Percentiles rank a stretch among this genome's conserved stretches.
These are phyloP conservation scores for Metarhizium album DNA, from an alignment of 2,329 filamentous ascomycete species.

Conservation along the genomic window DNA sequence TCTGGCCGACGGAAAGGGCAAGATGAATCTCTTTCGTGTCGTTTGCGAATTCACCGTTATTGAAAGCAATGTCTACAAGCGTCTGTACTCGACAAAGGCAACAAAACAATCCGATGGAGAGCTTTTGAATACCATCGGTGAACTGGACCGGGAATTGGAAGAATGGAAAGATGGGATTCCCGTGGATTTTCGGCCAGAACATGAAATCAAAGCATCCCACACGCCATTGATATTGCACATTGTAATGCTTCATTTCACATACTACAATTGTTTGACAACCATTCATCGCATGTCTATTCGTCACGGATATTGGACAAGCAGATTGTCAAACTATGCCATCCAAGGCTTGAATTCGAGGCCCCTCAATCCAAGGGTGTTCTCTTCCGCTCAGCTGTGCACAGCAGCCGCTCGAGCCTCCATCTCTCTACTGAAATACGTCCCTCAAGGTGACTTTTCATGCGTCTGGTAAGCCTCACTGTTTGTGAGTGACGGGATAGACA, in stretches of 20 bases:
- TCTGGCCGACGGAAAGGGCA: constrained; percentile 75
- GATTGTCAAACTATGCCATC: constrained; percentile 88
- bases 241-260: constrained; percentile 88
- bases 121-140: constrained; percentile 87
- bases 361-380: constrained; percentile 87
- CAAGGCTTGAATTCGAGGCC: constrained; percentile 85
- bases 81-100: constrained; percentile 84
- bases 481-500: neutral
- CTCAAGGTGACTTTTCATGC: constrained; percentile 86
- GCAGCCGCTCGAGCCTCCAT: constrained; percentile 89
- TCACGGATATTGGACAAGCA: constrained; percentile 95
- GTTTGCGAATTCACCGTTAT: constrained; percentile 90
- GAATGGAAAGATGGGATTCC: constrained; percentile 96
- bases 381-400: constrained; percentile 84
- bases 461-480: constrained; percentile 62
- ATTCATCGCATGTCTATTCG: constrained; percentile 98
- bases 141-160: constrained; percentile 80
- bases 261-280: constrained; percentile 95
- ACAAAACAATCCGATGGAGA: constrained; percentile 88
- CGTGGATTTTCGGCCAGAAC: constrained; percentile 90
- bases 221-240: constrained; percentile 91
- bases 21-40: constrained; percentile 87
- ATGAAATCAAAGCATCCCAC: constrained; percentile 88
- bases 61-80: constrained; percentile 88
- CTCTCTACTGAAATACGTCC: constrained; percentile 88